Percentiles rank a stretch among this genome's conserved stretches.
Evolutionary conservation across 495 filamentous ascomycete genomes (phyloP).

Genomic region (Amorphotheca resinae): DNA sequence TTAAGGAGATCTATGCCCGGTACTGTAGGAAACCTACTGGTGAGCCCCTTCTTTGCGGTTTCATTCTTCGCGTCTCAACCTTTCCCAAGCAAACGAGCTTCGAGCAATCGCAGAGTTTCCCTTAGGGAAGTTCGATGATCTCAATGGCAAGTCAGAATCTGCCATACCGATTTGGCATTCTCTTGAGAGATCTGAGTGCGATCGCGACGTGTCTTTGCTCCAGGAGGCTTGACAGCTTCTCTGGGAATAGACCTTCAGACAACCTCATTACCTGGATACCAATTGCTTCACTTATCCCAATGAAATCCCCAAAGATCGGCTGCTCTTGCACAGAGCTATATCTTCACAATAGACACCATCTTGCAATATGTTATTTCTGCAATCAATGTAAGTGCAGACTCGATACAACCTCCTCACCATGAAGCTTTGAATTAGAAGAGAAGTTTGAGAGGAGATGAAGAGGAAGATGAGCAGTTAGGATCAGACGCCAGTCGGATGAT

Average conservation of each 20-base stretch:
- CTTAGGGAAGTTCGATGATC: background rate
- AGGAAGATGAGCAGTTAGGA: too few relatives aligned
- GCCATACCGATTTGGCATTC: background rate
- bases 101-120: constrained; percentile 5
- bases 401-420: too few relatives aligned
- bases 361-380: too few relatives aligned
- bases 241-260: background rate
- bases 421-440: too few relatives aligned
- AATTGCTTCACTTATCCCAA: background rate
- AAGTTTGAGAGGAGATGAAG: too few relatives aligned
- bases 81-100: constrained; percentile 3
- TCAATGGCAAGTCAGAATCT: constrained; percentile 2
- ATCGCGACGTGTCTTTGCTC: constrained; percentile 5
- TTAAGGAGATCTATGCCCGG: constrained; percentile 1
- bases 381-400: too few relatives aligned
- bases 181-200: constrained; percentile 2
- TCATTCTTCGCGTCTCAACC: background rate
- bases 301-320: background rate
- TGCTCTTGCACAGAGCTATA: too few relatives aligned
- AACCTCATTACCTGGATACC: background rate
- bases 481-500: too few relatives aligned
- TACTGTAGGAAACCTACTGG: constrained; percentile 1
- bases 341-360: too few relatives aligned
- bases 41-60: background rate
- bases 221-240: constrained; percentile 6